Base-by-base conservation (phyloP, 371 early-diverging fungal genomes). In the Mortierella sp. region DNA sequence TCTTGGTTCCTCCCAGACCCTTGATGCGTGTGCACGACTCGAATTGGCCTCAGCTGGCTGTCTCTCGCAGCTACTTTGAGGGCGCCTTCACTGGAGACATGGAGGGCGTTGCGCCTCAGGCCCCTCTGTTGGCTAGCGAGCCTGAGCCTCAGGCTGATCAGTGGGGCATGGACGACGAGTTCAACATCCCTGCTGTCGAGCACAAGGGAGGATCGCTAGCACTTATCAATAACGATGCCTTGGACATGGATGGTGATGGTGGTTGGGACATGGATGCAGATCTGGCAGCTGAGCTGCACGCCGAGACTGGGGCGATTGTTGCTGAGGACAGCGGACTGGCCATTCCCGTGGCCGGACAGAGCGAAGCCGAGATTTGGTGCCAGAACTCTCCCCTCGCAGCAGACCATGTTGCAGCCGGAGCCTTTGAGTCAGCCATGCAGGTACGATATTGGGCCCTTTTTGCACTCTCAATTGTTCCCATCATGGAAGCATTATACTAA, bases 381-480 rank as follows among this genome's bases (percentile, higher is more conserved):
- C 95, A 95, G 75, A 95, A 94, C 87, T 96, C 96, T 4, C 88
- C 88, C 29, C 85, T 95, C 61, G 95, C 97, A 13, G 94, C 91
- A 0, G 96, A 97, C 85, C 97, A 98, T 84, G 92, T 97, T 75
- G 96, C 96, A 0, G 97, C 97, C 7, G 99, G 99, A 61, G 90
- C 94, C 8, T 97, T 97, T 85, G 97, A 97, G 71, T 92, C 92
- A 41, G 99, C 97, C 11, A 97, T 99, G 96, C 93, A 95, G 90
- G 91, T 93, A 80, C 69, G 64, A 44, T 16, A n/a, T n/a, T n/a
- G n/a, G n/a, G n/a, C n/a, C n/a, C n/a, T n/a, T n/a, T n/a, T n/a
- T n/a, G n/a, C n/a, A n/a, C n/a, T n/a, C n/a, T n/a, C n/a, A n/a
- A n/a, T n/a, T n/a, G n/a, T n/a, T n/a, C n/a, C n/a, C n/a, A n/a